phyloP scores from a whole-genome alignment of 2,329 filamentous ascomycete species.

The Penicillium hordei region DNA sequence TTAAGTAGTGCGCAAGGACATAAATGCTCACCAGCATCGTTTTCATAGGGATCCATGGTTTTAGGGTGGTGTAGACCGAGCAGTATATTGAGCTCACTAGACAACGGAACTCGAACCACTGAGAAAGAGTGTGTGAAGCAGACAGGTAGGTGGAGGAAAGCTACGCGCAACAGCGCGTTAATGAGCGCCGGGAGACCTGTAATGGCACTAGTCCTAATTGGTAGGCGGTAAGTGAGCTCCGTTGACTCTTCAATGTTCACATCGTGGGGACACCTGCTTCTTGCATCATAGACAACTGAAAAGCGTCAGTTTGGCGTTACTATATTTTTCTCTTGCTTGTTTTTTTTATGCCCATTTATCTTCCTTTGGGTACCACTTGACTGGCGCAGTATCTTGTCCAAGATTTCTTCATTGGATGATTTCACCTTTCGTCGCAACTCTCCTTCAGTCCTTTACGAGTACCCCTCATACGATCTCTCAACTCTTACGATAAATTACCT shows the following conservation, averaged over 20 bases:
- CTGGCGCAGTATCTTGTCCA: slow-evolving; percentile 1
- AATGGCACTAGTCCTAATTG: slow-evolving; percentile 24
- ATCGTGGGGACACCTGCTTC: slow-evolving; percentile 9
- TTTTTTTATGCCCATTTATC: neutral
- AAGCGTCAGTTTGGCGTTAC: slow-evolving; percentile 4
- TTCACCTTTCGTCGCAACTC: slow-evolving; percentile 12
- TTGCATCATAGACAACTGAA: slow-evolving; percentile 12
- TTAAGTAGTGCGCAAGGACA: slow-evolving; percentile 9
- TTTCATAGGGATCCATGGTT: slow-evolving; percentile 40
- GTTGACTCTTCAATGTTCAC: slow-evolving; percentile 10
- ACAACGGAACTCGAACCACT: neutral
- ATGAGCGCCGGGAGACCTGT: slow-evolving; percentile 25
- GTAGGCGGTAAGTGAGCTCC: slow-evolving; percentile 28
- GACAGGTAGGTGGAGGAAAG: slow-evolving; percentile 1
- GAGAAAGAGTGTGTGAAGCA: neutral
- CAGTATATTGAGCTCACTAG: neutral
- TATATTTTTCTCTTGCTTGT: slow-evolving; percentile 1
- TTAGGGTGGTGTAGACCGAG: neutral
- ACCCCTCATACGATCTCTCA: neutral
- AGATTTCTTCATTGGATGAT: slow-evolving; percentile 6
- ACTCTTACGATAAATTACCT: slow-evolving; percentile 5
- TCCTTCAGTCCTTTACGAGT: slow-evolving; percentile 6
- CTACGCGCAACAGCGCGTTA: slow-evolving; percentile 39
- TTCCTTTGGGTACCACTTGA: neutral
- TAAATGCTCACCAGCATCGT: slow-evolving; percentile 26